Evolutionary conservation across 208 protist genomes (phyloP).

Genomic region (Trypanosoma lewisi): DNA sequence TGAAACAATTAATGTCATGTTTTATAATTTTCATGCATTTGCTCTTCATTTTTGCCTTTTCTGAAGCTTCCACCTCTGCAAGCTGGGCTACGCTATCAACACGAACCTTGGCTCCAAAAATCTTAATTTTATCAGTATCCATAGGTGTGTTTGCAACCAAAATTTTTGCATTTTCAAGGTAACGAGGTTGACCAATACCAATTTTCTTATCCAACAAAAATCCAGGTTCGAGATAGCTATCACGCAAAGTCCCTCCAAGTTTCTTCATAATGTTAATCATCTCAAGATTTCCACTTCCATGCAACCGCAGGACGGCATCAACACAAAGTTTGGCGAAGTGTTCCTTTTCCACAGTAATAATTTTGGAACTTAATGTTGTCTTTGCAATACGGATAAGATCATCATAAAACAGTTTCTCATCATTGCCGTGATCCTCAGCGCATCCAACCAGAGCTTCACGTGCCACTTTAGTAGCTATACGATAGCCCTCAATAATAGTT

Average conservation of each 20-base stretch:
- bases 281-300: constrained; percentile 95
- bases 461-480: constrained; percentile 80
- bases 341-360: constrained; percentile 95
- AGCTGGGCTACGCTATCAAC: constrained; percentile 95
- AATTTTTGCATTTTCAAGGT: constrained; percentile 98
- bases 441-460: constrained; percentile 77
- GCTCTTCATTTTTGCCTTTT: constrained; percentile 94
- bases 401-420: constrained; percentile 92
- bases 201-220: constrained; percentile 99
- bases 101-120: constrained; percentile 95
- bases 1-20: constrained; percentile 98
- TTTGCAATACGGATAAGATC: constrained; percentile 98
- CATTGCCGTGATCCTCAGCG: constrained; percentile 78
- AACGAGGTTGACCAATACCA: constrained; percentile 97
- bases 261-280: constrained; percentile 99
- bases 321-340: constrained; percentile 98
- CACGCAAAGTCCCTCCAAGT: constrained; percentile 94
- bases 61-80: constrained; percentile 98
- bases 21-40: constrained; percentile 97
- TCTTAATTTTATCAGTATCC: constrained; percentile 99
- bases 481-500: constrained; percentile 96
- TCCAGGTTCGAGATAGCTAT: constrained; percentile 99
- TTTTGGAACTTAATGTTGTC: constrained; percentile 99
- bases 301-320: constrained; percentile 97
- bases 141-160: constrained; percentile 99